Conservation (phyloP, 768 basidiomycete species). For the Tricholoma hemisulphureum region DNA sequence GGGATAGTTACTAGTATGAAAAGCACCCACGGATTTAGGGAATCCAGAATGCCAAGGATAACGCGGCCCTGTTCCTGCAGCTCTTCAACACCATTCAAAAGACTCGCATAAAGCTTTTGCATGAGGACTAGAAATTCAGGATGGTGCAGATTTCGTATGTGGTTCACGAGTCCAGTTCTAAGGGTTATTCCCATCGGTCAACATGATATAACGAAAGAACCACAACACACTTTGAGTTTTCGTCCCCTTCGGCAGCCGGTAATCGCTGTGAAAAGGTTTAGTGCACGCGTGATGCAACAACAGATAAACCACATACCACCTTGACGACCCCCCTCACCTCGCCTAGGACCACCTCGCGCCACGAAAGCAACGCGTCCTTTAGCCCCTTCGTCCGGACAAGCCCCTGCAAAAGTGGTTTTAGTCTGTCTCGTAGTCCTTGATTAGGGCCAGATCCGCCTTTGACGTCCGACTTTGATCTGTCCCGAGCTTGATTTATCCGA, state of each 20-base stretch:
- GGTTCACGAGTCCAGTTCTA: constrained; percentile 46
- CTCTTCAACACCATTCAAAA: constrained; percentile 66
- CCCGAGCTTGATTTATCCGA: constrained; percentile 34
- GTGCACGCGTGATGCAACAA: background rate
- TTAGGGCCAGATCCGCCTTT: constrained; percentile 26
- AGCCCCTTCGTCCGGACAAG: constrained; percentile 71
- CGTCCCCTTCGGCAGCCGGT: constrained; percentile 56
- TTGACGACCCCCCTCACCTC: constrained; percentile 59
- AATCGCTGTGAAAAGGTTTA: constrained; percentile 43
- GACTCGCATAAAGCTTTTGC: constrained; percentile 55
- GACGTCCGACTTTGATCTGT: background rate
- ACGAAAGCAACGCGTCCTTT: constrained; percentile 63
- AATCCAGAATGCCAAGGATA: constrained; percentile 58
- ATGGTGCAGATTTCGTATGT: constrained; percentile 68
- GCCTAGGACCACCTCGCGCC: constrained; percentile 65
- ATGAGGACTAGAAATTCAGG: constrained; percentile 64
- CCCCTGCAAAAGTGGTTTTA: constrained; percentile 76
- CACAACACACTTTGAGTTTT: constrained; percentile 21
- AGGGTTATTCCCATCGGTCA: background rate
- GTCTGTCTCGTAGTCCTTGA: constrained; percentile 54
- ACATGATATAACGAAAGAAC: background rate
- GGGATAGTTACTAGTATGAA: background rate
- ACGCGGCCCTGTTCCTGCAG: constrained; percentile 59
- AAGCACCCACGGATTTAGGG: constrained; percentile 32
- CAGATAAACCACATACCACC: constrained; percentile 44